phyloP scores from a whole-genome alignment of 257 asterid genomes.

The Nicotiana undulata region DNA sequence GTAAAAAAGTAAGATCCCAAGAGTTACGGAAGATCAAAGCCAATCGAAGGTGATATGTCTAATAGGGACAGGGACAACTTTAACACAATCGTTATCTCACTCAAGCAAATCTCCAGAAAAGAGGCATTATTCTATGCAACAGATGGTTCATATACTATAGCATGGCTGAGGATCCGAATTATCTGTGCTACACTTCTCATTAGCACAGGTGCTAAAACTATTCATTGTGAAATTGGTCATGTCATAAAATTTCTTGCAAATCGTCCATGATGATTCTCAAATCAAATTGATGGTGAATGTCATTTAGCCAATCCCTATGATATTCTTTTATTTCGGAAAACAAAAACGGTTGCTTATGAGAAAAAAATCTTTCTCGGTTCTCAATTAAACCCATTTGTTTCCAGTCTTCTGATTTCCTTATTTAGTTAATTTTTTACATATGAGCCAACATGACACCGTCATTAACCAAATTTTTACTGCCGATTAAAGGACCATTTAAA shows the following conservation, averaged over 20 bases:
- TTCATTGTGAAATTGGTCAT: too few species aligned
- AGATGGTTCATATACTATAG: too few species aligned
- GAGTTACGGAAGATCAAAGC: too few species aligned
- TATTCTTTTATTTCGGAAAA: neutral
- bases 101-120: too few species aligned
- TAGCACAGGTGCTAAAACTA: too few species aligned
- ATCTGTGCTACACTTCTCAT: too few species aligned
- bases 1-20: neutral
- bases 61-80: too few species aligned
- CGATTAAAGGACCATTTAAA: neutral
- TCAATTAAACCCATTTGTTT: neutral
- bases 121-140: too few species aligned
- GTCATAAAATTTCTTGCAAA: too few species aligned
- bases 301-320: neutral
- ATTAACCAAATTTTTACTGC: neutral
- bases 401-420: neutral
- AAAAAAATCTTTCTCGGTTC: neutral
- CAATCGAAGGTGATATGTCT: too few species aligned
- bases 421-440: neutral
- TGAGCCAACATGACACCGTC: neutral
- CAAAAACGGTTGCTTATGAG: neutral
- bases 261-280: neutral
- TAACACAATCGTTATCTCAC: too few species aligned
- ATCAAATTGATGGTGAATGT: neutral
- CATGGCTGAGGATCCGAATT: too few species aligned